Evolutionary conservation across 2,329 filamentous ascomycete species (phyloP), one percentile per base, ranked within the genome.

Genomic region (Shiraia bambusicola): DNA sequence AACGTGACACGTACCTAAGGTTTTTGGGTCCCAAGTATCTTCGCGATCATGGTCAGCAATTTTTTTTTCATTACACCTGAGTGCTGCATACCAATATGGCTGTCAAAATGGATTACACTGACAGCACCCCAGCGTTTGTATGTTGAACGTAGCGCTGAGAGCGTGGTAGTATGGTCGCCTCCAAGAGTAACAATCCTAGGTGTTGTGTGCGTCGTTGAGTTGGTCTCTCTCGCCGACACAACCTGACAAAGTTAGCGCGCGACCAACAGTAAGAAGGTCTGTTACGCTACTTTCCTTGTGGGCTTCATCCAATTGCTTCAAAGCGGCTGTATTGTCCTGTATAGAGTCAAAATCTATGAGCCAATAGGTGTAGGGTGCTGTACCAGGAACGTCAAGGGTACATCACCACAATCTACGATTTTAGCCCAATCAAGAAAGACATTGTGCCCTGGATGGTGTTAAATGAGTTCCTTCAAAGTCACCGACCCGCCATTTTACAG

Each of bases 101-200:
- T 75, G 53, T 80, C 77, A 50, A 81, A 80, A 58, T 80, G 77
- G n/a, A 80, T 78, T 5, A 80, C 76, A 47, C 75, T 78, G 2
- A 80, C 74, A 11, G 70, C 59, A 1, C 77, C 79, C 76, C 76
- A 83, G 37, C 71, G 69, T 3, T 71, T 46, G 49, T 72, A 61
- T 0, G 75, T 73, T 2, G 76, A 78, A 36, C 77, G 61, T 49
- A 80, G 54, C 0, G 76, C 76, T 2, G 76, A 72, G 5, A 80
- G 61, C 0, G 77, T 80, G 0, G 77, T 80, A 1, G 77, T 79
- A 60, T 81, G 78, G 50, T 81, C 77, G 16, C 78, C 78, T 9
- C 78, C 77, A 0, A 80, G 58, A 1, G 74, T 76, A 19, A 80
- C 70, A 34, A 81, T 77, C 15, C 76, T 69, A 10, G 78, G 77